phyloP scores from a whole-genome alignment of 208 protist genomes.

The Leishmania gerbilli region DNA sequence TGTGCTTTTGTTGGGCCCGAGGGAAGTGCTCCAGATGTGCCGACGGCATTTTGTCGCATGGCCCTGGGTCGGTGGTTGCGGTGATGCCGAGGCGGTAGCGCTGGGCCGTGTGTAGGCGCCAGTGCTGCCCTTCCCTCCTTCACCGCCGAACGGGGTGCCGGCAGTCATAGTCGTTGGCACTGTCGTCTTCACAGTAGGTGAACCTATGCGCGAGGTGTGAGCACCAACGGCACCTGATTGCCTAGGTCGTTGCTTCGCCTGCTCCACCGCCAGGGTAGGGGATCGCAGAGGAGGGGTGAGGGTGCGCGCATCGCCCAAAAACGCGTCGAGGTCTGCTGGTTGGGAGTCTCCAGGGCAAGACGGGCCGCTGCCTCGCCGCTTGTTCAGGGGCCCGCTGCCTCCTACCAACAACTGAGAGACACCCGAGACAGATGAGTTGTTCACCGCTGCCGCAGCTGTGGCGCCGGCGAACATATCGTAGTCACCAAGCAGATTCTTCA shows the following conservation, averaged over 20 bases:
- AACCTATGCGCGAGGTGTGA: background rate
- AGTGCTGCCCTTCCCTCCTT: background rate
- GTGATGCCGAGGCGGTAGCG: background rate
- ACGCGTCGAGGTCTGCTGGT: constrained; percentile 16
- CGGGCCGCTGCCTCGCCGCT: background rate
- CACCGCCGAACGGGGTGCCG: background rate
- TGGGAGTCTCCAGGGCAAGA: constrained; percentile 1
- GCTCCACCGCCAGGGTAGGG: background rate
- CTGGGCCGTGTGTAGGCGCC: background rate
- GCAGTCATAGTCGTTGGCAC: background rate
- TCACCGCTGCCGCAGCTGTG: background rate
- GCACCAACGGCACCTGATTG: background rate
- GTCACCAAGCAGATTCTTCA: constrained; percentile 31
- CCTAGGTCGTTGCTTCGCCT: background rate
- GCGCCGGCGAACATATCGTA: constrained; percentile 15
- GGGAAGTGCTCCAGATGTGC: constrained; percentile 13
- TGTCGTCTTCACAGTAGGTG: background rate
- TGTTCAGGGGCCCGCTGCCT: background rate
- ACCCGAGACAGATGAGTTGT: background rate
- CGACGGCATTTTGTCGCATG: constrained; percentile 3
- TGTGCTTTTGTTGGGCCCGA: constrained; percentile 4
- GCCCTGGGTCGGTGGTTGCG: constrained; percentile 1
- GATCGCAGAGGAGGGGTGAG: background rate
- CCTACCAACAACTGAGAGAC: background rate
- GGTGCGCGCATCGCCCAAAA: constrained; percentile 15